Evolutionary conservation across 192 early-diverging fungal species (phyloP), one percentile per base, ranked within the genome.

Genomic region (Backusella sp.): DNA sequence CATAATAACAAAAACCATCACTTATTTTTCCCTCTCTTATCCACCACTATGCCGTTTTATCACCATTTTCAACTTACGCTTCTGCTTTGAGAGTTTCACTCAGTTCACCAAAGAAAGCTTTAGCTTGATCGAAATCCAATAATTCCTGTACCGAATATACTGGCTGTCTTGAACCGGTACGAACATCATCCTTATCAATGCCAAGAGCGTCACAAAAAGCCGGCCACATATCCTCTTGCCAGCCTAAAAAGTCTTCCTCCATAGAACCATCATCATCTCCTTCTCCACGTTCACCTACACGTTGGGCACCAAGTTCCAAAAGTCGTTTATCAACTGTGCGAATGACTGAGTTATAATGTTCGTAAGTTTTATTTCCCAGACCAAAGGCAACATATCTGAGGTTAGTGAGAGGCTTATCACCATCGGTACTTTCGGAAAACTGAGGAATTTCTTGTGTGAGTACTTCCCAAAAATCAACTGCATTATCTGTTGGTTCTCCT

Each of bases 401-500:
- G 42, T 82, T 80, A 17, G 67, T 73, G 30, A 91, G 82, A 44
- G 83, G 88, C 66, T 86, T 86, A 59, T 91, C 89, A 23, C 91
- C 91, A 46, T 88, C 82, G 49, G 89, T 81, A 56, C 85, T 74
- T 37, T 75, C 37, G 17, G 78, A 70, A 39, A 91, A 84, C 72
- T 93, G 93, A 44, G 90, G 91, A 8, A 28, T 65, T 14, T 92
- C 91, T n/a, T 91, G 85, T 19, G 91, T 90, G 70, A 94, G 90
- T 66, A 99, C 80, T 41, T 96, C 94, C 89, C 93, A 97, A 80
- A 97, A 97, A 17, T 95, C 95, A 19, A 92, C 88, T 62, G 94
- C 93, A 74, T 96, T 97, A 85, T 99, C 98, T 14, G 98, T 97
- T n/a, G 98, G 97, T 81, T 99, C 98, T 74, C 98, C 98, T 79